Base-by-base conservation (phyloP, 106 monocot species). In the Dendrobium catenatum region DNA sequence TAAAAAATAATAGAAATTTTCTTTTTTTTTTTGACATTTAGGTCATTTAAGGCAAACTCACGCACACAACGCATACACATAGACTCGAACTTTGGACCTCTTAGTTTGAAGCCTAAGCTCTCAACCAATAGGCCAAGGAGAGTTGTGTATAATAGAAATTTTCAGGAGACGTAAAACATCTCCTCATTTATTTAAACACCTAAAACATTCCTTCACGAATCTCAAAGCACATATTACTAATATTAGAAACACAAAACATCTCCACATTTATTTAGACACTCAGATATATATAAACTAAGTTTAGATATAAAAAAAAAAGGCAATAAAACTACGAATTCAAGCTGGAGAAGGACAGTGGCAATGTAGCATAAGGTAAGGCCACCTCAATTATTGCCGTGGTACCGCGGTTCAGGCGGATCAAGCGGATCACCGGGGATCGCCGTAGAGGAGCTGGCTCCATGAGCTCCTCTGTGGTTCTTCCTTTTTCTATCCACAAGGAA, bases 391-490 rank as follows among this genome's bases (percentile, higher is more conserved):
- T 15, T n/a, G 84, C 20, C 31, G 73, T 27, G 61, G 37, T 37
- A 37, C 37, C 2, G 3, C 37, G 3, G 37, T 3, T 37, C 74
- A 47, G 75, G 43, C 2, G 74, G 46, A 46, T 84, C 84, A 42
- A 41, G 6, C 4, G 59, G 79, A 17, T 37, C 33, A 10, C 73
- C 42, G 0, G 42, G 48, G 44, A 73, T 48, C 13, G 80, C 26
- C 22, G 43, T 42, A 61, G 64, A 9, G 68, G 29, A 6, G 72
- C 82, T 3, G 76, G 76, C 42, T 81, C 82, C 82, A 61, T 79
- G 68, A 51, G 77, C 51, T 85, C 85, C 76, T 85, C 85, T 59
- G 37, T 37, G 37, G 37, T 37, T 37, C 87, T 87, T 10, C 26
- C 26, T 26, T 26, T 26, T 26, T 26, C 87, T 90, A 26, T 90